Percentiles rank a stretch among this genome's conserved stretches.
phyloP scores from a whole-genome alignment of 805 yeast genomes.

The Pichia membranifaciens region DNA sequence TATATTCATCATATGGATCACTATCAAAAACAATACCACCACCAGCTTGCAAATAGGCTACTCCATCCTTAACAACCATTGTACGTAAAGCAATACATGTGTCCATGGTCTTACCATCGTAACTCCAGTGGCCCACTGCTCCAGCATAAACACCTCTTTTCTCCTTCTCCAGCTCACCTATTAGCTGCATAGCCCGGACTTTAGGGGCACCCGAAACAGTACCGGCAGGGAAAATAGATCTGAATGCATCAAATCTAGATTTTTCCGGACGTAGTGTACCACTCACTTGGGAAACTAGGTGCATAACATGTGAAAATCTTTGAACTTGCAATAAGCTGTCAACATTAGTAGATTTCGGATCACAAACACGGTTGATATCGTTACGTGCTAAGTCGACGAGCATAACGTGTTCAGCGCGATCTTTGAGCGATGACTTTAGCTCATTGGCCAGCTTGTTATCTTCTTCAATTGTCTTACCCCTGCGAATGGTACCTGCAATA shows the following conservation, averaged over 20 bases:
- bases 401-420: slow-evolving; percentile 98
- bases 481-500: slow-evolving; percentile 90
- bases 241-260: slow-evolving; percentile 92
- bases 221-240: slow-evolving; percentile 98
- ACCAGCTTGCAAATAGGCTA: slow-evolving; percentile 95
- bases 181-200: slow-evolving; percentile 92
- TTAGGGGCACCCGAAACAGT: slow-evolving; percentile 99
- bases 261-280: slow-evolving; percentile 81
- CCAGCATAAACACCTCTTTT: slow-evolving; percentile 98
- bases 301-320: slow-evolving; percentile 95
- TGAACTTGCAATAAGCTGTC: slow-evolving; percentile 87
- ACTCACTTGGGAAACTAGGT: slow-evolving; percentile 88
- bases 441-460: slow-evolving; percentile 78
- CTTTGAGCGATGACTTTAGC: slow-evolving; percentile 73
- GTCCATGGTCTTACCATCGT: slow-evolving; percentile 91
- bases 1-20: slow-evolving; percentile 90
- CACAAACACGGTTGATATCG: slow-evolving; percentile 92
- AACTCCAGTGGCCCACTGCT: slow-evolving; percentile 98
- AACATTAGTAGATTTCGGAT: slow-evolving; percentile 76
- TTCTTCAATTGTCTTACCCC: slow-evolving; percentile 89
- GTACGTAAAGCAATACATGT: slow-evolving; percentile 97
- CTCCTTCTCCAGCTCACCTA: slow-evolving; percentile 83
- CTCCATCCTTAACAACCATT: slow-evolving; percentile 87
- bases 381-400: slow-evolving; percentile 96
- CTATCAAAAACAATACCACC: slow-evolving; percentile 97